Evolutionary conservation across 2,329 filamentous ascomycete species (phyloP), one percentile per base, ranked within the genome.

Genomic region (Cordyceps fumosorosea): DNA sequence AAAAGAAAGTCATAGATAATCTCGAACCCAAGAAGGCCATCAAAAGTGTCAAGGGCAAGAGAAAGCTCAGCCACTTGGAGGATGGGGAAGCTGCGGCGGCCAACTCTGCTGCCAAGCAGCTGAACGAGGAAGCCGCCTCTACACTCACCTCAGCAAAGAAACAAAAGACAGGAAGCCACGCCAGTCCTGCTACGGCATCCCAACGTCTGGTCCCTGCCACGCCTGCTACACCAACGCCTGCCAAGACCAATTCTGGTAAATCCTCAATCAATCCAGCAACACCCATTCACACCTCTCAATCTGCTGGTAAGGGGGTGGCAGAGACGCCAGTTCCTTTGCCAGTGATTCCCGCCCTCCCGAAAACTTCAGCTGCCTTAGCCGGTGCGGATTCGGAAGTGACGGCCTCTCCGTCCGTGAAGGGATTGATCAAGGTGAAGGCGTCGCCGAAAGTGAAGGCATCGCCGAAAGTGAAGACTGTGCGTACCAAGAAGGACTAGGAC

Each of bases 71-170:
- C 24, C 37, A 66, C 16, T 76, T 75, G 1, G 74, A 77, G 29
- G 74, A 77, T n/a, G 74, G 77, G 40, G 71, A 74, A 16, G 65
- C 69, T 7, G 71, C 71, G 18, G 71, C 71, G 11, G 68, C 72
- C 5, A 68, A 69, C 5, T 71, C 71, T 18, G 71, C 71, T 12
- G 68, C 72, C 6, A 68, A 72, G 62, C 76, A 78, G 61, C 67
- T 76, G n/a, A 65, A 66, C 56, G 66, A 69, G 53, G 73, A 78
- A 65, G 70, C 64, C 59, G 66, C 69, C 47, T 72, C 71, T 8
- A 72, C 73, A 4, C 68, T 71, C n/a, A 72, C 75, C 64, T 80
- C 80, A 69, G 70, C 77, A 24, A 76, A 77, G 69, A 74, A 76
- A 66, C 75, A 75, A 62, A 76, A 74, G 67, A 73, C 71, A 44